Evolutionary conservation across 2,329 filamentous ascomycete genomes (phyloP).

Genomic region (Neurospora crassa): DNA sequence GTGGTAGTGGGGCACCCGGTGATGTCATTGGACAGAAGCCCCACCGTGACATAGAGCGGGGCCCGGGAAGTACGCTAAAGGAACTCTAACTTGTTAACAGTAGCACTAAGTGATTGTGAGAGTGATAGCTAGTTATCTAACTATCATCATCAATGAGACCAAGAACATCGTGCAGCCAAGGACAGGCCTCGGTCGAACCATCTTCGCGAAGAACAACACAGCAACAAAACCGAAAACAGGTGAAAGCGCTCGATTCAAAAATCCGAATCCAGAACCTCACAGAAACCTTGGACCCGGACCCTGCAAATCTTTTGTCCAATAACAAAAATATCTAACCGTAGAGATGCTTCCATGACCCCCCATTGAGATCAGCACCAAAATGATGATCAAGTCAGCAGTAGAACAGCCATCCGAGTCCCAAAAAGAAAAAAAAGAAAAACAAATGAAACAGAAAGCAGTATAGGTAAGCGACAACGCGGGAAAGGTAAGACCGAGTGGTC

Average conservation of each 20-base stretch:
- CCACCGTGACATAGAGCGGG: neutral
- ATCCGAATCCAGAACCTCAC: neutral
- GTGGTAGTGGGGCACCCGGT: neutral
- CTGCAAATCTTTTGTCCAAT: neutral
- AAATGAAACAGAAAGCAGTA: too few relatives aligned
- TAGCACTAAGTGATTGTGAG: too few relatives aligned
- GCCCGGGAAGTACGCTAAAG: neutral
- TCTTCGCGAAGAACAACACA: neutral
- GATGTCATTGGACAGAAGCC: neutral
- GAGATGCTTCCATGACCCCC: too few relatives aligned
- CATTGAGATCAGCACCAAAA: neutral
- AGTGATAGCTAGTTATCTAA: neutral
- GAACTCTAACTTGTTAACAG: neutral
- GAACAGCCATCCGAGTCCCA: neutral
- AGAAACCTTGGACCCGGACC: neutral
- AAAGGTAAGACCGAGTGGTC: conserved; percentile 4
- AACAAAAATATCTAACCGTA: too few relatives aligned
- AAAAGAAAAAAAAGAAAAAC: neutral
- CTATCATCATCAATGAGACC: neutral
- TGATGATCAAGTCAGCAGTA: neutral
- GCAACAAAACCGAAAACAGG: neutral
- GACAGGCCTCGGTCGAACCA: neutral
- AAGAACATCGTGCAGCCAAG: neutral
- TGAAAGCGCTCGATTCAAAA: neutral
- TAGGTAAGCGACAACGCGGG: neutral